These are phyloP conservation scores for Euryodendron excelsum DNA, from an alignment of 148 eudicot genomes.

Conservation along the genomic window DNA sequence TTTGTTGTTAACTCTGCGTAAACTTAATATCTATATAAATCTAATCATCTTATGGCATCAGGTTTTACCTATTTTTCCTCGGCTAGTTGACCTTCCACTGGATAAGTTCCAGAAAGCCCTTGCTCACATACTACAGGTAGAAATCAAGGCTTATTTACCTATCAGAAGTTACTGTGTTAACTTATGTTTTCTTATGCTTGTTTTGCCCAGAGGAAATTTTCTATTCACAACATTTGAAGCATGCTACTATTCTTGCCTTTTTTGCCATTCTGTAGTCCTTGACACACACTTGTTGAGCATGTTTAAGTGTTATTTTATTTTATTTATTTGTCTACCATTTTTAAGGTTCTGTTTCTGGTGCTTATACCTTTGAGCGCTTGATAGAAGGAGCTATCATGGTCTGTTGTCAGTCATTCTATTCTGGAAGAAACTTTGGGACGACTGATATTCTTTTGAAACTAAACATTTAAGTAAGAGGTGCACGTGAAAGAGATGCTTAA, in stretches of 20 bases:
- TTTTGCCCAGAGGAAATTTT: not conserved
- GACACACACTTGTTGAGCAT: not conserved
- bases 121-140: constrained; percentile 92
- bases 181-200: not conserved
- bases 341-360: not conserved
- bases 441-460: not conserved
- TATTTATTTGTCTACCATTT: not conserved
- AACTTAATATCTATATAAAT: not conserved
- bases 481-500: not conserved
- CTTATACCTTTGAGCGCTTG: not conserved
- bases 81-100: constrained; percentile 78
- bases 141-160: not conserved
- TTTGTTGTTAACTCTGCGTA: not conserved
- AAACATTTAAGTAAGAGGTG: not conserved
- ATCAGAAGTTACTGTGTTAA: not conserved
- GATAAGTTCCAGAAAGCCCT: constrained; percentile 90
- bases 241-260: not conserved
- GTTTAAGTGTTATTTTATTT: not conserved
- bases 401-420: not conserved
- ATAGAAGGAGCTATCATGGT: not conserved
- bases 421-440: not conserved
- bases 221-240: not conserved
- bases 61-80: constrained; percentile 96
- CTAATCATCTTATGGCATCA: constrained; percentile 30
- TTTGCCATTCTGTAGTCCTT: not conserved